These are phyloP conservation scores for Fusarium penzigii DNA, from an alignment of 2,329 filamentous ascomycete genomes.

Conservation along the genomic window DNA sequence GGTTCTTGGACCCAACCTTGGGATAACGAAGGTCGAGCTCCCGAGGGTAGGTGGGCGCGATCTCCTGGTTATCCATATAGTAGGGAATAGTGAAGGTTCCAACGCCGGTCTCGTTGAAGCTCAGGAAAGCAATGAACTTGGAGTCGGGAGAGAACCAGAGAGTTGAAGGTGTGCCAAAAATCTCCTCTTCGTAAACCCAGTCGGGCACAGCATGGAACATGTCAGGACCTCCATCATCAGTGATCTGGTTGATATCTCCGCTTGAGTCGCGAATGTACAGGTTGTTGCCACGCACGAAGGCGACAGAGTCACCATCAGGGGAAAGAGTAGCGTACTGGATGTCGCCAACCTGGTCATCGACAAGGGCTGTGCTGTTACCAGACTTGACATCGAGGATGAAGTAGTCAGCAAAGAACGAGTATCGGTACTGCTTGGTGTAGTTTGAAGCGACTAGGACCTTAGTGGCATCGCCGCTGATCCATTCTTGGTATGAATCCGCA, in stretches of 20 bases:
- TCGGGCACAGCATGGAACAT: conserved; percentile 66
- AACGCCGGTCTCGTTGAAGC: conserved; percentile 79
- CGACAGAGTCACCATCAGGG: conserved; percentile 58
- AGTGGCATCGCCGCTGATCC: conserved; percentile 60
- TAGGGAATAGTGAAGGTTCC: conserved; percentile 66
- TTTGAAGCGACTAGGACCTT: conserved; percentile 65
- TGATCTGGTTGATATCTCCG: conserved; percentile 57
- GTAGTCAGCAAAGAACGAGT: conserved; percentile 70
- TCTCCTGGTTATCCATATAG: conserved; percentile 59
- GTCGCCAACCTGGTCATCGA: conserved; percentile 60
- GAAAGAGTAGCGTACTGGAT: conserved; percentile 68
- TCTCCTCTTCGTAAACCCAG: conserved; percentile 78
- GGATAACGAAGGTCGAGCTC: conserved; percentile 67
- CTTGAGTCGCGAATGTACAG: conserved; percentile 52
- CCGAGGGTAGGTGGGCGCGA: conserved; percentile 61
- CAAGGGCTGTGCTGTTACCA: conserved; percentile 55
- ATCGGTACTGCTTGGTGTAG: conserved; percentile 67
- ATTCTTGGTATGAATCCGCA: conserved; percentile 56
- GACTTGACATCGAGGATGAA: conserved; percentile 62
- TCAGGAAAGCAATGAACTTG: conserved; percentile 82
- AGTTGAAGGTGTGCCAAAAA: conserved; percentile 70
- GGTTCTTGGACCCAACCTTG: conserved; percentile 69
- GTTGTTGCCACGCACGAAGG: conserved; percentile 68
- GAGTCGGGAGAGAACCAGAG: conserved; percentile 94
- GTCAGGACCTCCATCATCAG: conserved; percentile 59